Evolutionary conservation across 805 yeast species (phyloP), one percentile per base, ranked within the genome.

Genomic region (Starmerella vaccinii): DNA sequence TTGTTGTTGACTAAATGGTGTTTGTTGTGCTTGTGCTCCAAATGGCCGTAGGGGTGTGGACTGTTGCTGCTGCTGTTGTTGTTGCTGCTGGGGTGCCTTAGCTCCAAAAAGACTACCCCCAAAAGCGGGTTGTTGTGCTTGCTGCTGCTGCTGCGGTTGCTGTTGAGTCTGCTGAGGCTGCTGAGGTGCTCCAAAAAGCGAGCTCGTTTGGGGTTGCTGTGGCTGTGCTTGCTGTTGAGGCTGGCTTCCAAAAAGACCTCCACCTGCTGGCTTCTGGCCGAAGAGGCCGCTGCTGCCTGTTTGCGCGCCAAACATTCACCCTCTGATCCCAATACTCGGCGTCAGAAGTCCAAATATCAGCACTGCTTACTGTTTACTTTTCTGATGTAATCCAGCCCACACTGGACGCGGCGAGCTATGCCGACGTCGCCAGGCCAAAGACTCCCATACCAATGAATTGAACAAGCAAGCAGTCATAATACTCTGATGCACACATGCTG

Each of bases 211-310:
- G 15, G 34, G 18, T 34, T 41, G 49, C 23, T 19, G 38, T 2
- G 47, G 48, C 38, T 49, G 52, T 2, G 47, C 27, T 12, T 49
- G 22, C 34, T 53, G 50, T 8, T 10, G n/a, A 7, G 19, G 19
- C 70, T 70, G 56, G 68, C 46, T 47, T 4, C 34, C 46, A 16
- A 40, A 43, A 44, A 50, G 53, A 21, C 64, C 63, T 18, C 65
- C 55, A 22, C 62, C 39, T 13, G 45, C 27, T 7, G 52, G 46
- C 33, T 46, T 41, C 13, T 48, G 22, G 9, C 75, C 74, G 59
- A 71, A 69, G 29, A 68, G 52, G 1, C 71, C 71, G 1, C 70
- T 69, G 12, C 58, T 18, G 15, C 41, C 18, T 19, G 45, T 27
- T 40, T 51, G 43, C 10, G 35, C 30, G 42, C 34, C 41, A 26